phyloP scores from a whole-genome alignment of 768 basidiomycete species.

The Termitomyces sp. region DNA sequence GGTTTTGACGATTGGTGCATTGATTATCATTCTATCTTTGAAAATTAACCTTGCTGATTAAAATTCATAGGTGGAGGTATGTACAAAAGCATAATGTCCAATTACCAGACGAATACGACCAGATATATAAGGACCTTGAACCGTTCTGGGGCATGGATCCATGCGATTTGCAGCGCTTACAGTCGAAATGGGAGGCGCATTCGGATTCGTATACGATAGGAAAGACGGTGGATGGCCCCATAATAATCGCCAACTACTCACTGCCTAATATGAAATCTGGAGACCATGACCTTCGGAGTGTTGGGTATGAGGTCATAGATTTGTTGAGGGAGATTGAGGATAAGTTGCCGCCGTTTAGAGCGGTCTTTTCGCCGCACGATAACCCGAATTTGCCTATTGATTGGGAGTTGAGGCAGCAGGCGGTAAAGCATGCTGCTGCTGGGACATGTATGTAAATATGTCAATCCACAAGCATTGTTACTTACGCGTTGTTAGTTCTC shows the following conservation, averaged over 20 bases:
- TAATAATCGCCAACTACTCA: constrained; percentile 25
- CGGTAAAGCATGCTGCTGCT: constrained; percentile 29
- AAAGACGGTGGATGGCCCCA: constrained; percentile 22
- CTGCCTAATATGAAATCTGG: constrained; percentile 11
- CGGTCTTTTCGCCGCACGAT: constrained; percentile 47
- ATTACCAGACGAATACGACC: constrained; percentile 83
- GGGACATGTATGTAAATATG: constrained; percentile 28
- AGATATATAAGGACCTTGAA: constrained; percentile 63
- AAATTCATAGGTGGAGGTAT: constrained; percentile 33
- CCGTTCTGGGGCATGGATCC: constrained; percentile 71
- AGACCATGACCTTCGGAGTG: constrained; percentile 20
- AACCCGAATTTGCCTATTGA: constrained; percentile 35
- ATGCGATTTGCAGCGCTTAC: constrained; percentile 26
- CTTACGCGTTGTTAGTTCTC: constrained; percentile 17
- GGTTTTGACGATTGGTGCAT: constrained; percentile 84
- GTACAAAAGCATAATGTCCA: constrained; percentile 60
- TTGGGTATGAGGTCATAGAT: constrained; percentile 29
- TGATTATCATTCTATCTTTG: too few relatives aligned
- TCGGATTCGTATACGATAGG: constrained; percentile 35
- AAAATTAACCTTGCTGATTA: background rate
- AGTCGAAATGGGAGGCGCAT: constrained; percentile 31
- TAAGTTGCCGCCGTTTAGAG: constrained; percentile 40
- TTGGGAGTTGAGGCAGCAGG: constrained; percentile 26
- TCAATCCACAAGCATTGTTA: background rate
- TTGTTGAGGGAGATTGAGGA: constrained; percentile 35